Base-by-base conservation (phyloP, 2,329 filamentous ascomycete species). In the Calonectria ilicicola region DNA sequence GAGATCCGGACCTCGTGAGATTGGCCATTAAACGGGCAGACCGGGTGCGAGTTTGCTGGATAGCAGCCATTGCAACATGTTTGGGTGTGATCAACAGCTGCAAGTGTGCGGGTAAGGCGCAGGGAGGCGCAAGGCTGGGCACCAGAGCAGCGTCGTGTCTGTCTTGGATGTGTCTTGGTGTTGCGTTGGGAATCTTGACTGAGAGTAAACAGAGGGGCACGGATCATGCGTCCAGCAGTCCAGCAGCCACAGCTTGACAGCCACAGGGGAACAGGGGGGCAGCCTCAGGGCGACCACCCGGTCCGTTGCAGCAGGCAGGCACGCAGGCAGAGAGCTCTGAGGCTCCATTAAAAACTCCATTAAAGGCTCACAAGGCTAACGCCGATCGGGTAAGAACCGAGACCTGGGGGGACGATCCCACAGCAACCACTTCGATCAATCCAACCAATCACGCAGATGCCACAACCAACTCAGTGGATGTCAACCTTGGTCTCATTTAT, bases 1-100 rank as follows among this genome's bases (percentile, higher is more conserved):
- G 74, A 42, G 73, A 35, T 51, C 65, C 66, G 23, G 73, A 62
- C 72, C 74, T 79, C 27, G 73, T 77, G n/a, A 79, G 73, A 47
- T 74, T 77, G 56, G 78, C 78, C 69, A 80, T 77, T 65, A 79
- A 60, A 67, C 78, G 78, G 72, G 78, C 78, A n/a, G 78, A 80
- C 46, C 78, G 78, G 58, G 75, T 78, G 46, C 78, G 78, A 14
- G 77, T 69, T 74, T 76, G 75, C 69, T 79, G 78, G 19, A 74
- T 76, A 17, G 78, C 73, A 75, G 78, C 75, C 78, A 79, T 79
- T 42, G 51, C 69, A 49, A n/a, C 76, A 79, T 79, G 23, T 76
- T 78, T 66, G 19, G 12, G 23, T 32, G 42, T 23, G 38, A 63
- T 42, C 58, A 27, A 26, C 58, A 63, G 40, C 44, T 46, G 58